Conservation (phyloP, 116 monocot genomes). For the Trichopus zeylanicus region DNA sequence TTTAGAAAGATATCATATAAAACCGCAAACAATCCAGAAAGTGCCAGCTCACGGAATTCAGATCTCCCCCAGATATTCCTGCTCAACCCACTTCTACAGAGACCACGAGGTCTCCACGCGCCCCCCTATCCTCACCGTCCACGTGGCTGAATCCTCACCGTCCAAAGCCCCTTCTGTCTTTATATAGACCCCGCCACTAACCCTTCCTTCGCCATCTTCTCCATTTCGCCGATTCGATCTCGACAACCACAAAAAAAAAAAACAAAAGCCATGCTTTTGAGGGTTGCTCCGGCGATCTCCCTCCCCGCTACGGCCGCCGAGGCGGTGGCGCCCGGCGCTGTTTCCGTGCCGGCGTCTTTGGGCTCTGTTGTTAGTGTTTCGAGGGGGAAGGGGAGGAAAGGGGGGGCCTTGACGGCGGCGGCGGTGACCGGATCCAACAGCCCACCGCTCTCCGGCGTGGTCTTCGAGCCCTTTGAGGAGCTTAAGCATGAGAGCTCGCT, state of each 20-base stretch:
- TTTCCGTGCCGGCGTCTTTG: not conserved
- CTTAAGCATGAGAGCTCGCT: constrained; percentile 47
- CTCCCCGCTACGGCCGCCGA: not conserved
- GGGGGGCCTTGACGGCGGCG: not conserved
- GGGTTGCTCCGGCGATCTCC: constrained; percentile 11
- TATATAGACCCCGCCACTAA: not conserved
- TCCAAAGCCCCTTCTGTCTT: too few species aligned
- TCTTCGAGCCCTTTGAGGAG: constrained; percentile 89
- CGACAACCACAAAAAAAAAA: too few species aligned
- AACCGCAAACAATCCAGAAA: too few species aligned
- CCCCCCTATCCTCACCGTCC: constrained; percentile 5
- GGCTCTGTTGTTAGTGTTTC: constrained; percentile 3
- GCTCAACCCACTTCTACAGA: not conserved
- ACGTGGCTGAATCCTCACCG: not conserved
- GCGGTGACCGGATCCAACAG: constrained; percentile 1
- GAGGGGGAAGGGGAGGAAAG: not conserved
- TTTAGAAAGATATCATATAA: too few species aligned
- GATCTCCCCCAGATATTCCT: too few species aligned
- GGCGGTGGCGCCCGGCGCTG: too few species aligned
- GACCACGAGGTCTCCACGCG: constrained; percentile 19
- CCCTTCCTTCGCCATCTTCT: not conserved
- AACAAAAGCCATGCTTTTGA: constrained; percentile 14
- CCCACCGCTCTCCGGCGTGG: constrained; percentile 29
- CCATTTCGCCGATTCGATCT: not conserved
- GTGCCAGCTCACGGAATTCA: too few species aligned